Evolutionary conservation across 176 grass and related monocot species (phyloP).

Genomic region (Oryza meyeriana): DNA sequence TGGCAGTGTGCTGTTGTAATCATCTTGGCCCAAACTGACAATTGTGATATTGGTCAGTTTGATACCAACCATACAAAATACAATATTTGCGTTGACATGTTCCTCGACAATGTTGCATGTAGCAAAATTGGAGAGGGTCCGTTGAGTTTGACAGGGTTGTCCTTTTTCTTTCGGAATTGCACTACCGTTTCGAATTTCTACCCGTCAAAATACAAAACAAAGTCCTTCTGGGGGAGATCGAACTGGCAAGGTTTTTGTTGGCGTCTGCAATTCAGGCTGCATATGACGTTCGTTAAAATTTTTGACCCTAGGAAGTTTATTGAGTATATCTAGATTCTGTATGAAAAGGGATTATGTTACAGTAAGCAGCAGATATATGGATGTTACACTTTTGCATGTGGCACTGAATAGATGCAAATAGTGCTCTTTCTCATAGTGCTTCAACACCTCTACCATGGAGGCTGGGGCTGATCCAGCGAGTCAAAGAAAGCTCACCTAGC

Average conservation of each 20-base stretch:
- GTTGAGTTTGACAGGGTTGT: conserved; percentile 26
- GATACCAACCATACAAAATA: conserved; percentile 21
- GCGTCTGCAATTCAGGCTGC: neutral
- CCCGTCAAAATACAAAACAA: neutral
- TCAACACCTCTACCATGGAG: neutral
- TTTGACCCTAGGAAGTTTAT: neutral
- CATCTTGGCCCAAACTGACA: neutral
- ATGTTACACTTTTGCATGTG: neutral
- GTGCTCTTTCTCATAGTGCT: neutral
- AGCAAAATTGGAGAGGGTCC: conserved; percentile 38
- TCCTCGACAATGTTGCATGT: neutral
- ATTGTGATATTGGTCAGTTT: conserved; percentile 7
- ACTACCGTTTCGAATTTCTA: neutral
- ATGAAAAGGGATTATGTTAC: neutral
- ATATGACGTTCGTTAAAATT: neutral
- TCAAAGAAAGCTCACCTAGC: neutral
- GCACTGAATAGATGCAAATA: neutral
- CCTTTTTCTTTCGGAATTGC: neutral
- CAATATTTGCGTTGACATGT: neutral
- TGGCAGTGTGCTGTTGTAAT: neutral
- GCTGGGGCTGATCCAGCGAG: neutral
- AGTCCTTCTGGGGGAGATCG: neutral
- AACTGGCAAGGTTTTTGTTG: neutral
- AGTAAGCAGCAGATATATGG: neutral
- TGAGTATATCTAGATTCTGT: neutral